These are phyloP conservation scores for Puccinia horiana DNA, from an alignment of 1,284 basidiomycete species.

Conservation along the genomic window DNA sequence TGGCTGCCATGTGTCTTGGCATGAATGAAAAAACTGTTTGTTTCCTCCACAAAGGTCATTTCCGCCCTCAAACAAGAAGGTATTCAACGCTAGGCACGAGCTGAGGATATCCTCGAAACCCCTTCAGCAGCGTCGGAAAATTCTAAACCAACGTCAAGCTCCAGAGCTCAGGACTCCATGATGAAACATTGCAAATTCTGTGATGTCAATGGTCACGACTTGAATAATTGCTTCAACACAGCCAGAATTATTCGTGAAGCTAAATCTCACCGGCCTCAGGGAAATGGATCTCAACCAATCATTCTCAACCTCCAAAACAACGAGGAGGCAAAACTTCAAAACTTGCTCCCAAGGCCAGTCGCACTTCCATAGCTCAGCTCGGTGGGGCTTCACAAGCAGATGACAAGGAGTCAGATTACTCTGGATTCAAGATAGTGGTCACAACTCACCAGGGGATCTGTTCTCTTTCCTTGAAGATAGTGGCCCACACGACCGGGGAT, in stretches of 20 bases:
- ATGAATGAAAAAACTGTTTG: not conserved
- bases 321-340: not conserved
- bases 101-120: not conserved
- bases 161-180: not conserved
- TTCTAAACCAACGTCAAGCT: not conserved
- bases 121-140: not conserved
- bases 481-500: not conserved
- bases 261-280: not conserved
- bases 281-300: not conserved
- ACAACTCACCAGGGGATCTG: not conserved
- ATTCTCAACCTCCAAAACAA: not conserved
- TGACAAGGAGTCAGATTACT: not conserved
- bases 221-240: not conserved
- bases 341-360: not conserved
- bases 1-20: slow-evolving; percentile 7
- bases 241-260: not conserved
- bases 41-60: not conserved
- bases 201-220: not conserved
- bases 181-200: not conserved
- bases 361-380: not conserved
- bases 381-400: too few species aligned
- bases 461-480: not conserved
- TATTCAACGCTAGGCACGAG: not conserved
- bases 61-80: not conserved
- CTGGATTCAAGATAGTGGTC: not conserved